Evolutionary conservation across 2,329 filamentous ascomycete species (phyloP).

Genomic region (Colletotrichum echinochloae): DNA sequence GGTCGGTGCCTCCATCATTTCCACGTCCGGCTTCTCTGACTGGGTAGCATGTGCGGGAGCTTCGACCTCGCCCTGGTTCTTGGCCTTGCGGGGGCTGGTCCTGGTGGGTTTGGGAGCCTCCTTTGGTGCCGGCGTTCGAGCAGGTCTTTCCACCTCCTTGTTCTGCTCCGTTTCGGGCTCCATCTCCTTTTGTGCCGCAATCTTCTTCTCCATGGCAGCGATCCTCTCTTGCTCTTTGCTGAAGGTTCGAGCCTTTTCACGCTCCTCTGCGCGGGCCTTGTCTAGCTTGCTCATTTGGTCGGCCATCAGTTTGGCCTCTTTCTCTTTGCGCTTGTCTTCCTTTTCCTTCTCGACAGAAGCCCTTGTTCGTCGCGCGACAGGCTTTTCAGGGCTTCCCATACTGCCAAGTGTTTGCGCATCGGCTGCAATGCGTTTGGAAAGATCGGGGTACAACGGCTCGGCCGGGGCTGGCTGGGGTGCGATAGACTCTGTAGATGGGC

Average conservation of each 20-base stretch:
- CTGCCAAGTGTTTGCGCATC: conserved; percentile 45
- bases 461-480: conserved; percentile 46
- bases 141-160: conserved; percentile 41
- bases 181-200: conserved; percentile 60
- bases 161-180: conserved; percentile 34
- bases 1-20: conserved; percentile 68
- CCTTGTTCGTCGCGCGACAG: conserved; percentile 62
- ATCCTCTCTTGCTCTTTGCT: conserved; percentile 69
- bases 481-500: conserved; percentile 63
- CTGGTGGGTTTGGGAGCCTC: conserved; percentile 59
- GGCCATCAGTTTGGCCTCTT: conserved; percentile 70
- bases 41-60: conserved; percentile 42
- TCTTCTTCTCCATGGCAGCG: conserved; percentile 64
- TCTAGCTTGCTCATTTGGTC: conserved; percentile 73
- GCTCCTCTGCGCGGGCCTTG: conserved; percentile 76
- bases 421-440: conserved; percentile 53
- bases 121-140: conserved; percentile 50
- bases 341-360: conserved; percentile 72
- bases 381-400: conserved; percentile 58
- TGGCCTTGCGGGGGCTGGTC: conserved; percentile 65
- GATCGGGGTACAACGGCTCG: conserved; percentile 59
- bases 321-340: conserved; percentile 75
- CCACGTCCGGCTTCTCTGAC: conserved; percentile 59
- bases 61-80: conserved; percentile 51
- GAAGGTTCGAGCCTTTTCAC: conserved; percentile 73